These are phyloP conservation scores for Acanthamoeba quina DNA, from an alignment of 208 protist species.

Conservation along the genomic window DNA sequence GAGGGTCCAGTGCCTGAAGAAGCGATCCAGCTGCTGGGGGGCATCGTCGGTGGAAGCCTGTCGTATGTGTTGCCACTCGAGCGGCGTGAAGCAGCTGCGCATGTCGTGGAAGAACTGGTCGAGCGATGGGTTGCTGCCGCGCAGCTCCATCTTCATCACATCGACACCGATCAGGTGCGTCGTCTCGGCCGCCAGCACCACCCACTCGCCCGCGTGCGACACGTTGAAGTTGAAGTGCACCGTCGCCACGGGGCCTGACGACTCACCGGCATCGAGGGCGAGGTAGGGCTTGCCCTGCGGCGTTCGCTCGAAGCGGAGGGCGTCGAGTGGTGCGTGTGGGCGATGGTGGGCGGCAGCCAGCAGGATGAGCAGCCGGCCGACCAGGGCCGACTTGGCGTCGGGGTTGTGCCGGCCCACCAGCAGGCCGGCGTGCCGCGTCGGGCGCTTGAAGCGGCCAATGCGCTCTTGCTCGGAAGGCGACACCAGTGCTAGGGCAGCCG, in stretches of 20 bases:
- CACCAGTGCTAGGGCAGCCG: not conserved
- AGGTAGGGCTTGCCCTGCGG: slow-evolving; percentile 60
- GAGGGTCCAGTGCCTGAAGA: slow-evolving; percentile 64
- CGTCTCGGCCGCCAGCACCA: slow-evolving; percentile 55
- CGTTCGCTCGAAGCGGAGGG: slow-evolving; percentile 43
- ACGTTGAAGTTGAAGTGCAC: slow-evolving; percentile 68
- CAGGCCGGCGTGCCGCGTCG: not conserved
- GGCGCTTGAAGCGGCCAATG: slow-evolving; percentile 53
- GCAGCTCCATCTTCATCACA: slow-evolving; percentile 71
- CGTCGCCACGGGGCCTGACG: not conserved
- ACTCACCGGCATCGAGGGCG: not conserved
- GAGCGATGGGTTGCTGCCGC: slow-evolving; percentile 4
- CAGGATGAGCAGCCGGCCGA: slow-evolving; percentile 60
- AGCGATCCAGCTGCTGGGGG: not conserved
- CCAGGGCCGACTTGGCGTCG: slow-evolving; percentile 64
- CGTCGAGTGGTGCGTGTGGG: not conserved
- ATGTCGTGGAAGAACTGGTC: slow-evolving; percentile 66
- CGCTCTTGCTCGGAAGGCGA: not conserved
- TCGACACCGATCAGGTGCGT: slow-evolving; percentile 33
- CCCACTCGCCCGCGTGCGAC: slow-evolving; percentile 72
- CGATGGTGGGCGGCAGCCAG: not conserved
- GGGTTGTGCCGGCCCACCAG: slow-evolving; percentile 64
- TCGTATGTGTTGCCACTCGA: slow-evolving; percentile 43
- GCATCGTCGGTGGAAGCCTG: not conserved
- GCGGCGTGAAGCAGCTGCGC: slow-evolving; percentile 33